These are phyloP conservation scores for Dalbergia cultrata DNA, from an alignment of 306 rosid species.

Conservation along the genomic window DNA sequence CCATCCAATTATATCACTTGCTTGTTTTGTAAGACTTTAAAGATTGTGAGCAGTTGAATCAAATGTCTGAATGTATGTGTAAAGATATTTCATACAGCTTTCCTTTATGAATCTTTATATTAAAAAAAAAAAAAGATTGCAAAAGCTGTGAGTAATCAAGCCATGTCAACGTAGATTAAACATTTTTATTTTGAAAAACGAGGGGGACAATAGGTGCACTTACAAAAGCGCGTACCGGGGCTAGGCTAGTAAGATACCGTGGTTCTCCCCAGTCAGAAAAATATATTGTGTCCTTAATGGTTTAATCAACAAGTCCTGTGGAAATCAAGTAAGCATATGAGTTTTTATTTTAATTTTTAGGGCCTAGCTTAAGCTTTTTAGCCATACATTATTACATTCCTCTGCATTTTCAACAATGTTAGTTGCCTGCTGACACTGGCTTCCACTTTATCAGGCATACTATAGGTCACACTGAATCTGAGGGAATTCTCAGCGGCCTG, in stretches of 20 bases:
- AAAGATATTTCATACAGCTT: too few species aligned
- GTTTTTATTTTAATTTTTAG: neutral
- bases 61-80: too few species aligned
- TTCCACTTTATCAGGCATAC: neutral
- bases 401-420: conserved; percentile 12
- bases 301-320: neutral
- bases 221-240: neutral
- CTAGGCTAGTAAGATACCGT: neutral
- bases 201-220: neutral
- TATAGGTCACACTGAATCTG: conserved; percentile 19
- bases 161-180: neutral
- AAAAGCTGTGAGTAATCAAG: too few species aligned
- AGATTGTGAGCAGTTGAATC: too few species aligned
- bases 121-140: too few species aligned
- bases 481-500: conserved; percentile 46
- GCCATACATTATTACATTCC: neutral
- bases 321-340: neutral
- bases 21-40: too few species aligned
- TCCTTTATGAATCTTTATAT: too few species aligned
- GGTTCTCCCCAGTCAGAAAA: neutral
- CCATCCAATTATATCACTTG: too few species aligned
- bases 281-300: neutral
- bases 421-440: neutral
- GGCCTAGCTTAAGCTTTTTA: neutral
- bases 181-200: neutral